A percentile compares a stretch with the other conserved stretches of the same genome.
These are phyloP conservation scores for Apophysomyces elegans DNA, from an alignment of 371 early-diverging fungal genomes.

Conservation along the genomic window DNA sequence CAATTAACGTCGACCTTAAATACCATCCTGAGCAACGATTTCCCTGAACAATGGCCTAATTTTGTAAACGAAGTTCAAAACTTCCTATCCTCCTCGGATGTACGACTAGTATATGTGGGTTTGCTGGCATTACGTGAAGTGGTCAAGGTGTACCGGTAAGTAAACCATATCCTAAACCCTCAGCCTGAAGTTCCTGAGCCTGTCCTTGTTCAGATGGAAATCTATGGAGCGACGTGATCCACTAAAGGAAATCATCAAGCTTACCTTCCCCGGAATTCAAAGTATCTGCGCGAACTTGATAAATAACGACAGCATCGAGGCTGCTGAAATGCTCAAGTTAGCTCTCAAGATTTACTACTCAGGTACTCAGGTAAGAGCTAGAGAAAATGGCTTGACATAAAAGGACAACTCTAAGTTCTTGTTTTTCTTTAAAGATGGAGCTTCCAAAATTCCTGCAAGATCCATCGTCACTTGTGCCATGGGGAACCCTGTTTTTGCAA, in stretches of 20 bases:
- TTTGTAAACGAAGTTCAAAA: conserved; percentile 69
- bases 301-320: conserved; percentile 64
- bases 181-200: too few relatives aligned
- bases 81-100: conserved; percentile 69
- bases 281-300: conserved; percentile 67
- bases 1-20: conserved; percentile 77
- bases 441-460: conserved; percentile 74
- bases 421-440: conserved; percentile 46
- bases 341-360: conserved; percentile 79
- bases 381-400: not conserved
- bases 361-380: conserved; percentile 60
- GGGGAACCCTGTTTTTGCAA: conserved; percentile 86
- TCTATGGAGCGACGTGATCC: conserved; percentile 59
- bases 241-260: conserved; percentile 68
- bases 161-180: not conserved
- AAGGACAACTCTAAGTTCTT: not conserved
- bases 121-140: conserved; percentile 79
- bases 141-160: conserved; percentile 81
- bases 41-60: conserved; percentile 82
- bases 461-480: conserved; percentile 70
- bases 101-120: conserved; percentile 70
- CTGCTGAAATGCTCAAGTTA: conserved; percentile 82
- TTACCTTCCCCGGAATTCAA: conserved; percentile 76
- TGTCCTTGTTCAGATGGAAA: conserved; percentile 51
- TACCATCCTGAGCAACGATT: conserved; percentile 72